Percentiles rank a stretch among this genome's conserved stretches.
phyloP scores from a whole-genome alignment of 2,329 filamentous ascomycete species.

The Phyllosticta citribraziliensis region DNA sequence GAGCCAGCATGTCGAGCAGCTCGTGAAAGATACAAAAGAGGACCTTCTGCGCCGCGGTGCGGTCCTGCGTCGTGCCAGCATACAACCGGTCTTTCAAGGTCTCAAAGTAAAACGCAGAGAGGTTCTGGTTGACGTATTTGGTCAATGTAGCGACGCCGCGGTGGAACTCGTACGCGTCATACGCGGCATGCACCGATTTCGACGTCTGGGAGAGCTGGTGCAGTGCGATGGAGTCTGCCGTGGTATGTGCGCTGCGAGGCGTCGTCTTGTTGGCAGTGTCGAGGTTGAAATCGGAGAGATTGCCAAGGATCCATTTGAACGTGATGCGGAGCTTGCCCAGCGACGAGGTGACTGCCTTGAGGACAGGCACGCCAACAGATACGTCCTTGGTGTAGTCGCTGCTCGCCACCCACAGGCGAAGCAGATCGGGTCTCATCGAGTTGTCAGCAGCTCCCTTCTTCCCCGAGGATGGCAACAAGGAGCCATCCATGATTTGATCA shows the following conservation, averaged over 20 bases:
- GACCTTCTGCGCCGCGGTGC: conserved; percentile 46
- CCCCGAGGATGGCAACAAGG: conserved; percentile 54
- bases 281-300: conserved; percentile 35
- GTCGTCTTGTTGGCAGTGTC: conserved; percentile 15
- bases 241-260: neutral
- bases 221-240: conserved; percentile 54
- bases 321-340: conserved; percentile 83
- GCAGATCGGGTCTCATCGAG: conserved; percentile 71
- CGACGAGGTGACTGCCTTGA: conserved; percentile 65
- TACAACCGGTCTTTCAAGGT: conserved; percentile 86
- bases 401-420: conserved; percentile 84
- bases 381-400: conserved; percentile 89
- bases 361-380: conserved; percentile 64
- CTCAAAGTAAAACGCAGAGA: conserved; percentile 93
- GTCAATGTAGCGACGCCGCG: conserved; percentile 65
- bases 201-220: conserved; percentile 61
- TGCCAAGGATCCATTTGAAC: conserved; percentile 79
- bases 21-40: conserved; percentile 57
- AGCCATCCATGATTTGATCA: conserved; percentile 74
- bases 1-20: conserved; percentile 67
- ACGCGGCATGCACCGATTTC: conserved; percentile 53
- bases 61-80: conserved; percentile 61
- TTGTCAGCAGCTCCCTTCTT: conserved; percentile 20
- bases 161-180: conserved; percentile 70
- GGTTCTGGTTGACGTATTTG: conserved; percentile 68